Evolutionary conservation across 257 asterid genomes (phyloP).

Genomic region (Penstemon eatonii): DNA sequence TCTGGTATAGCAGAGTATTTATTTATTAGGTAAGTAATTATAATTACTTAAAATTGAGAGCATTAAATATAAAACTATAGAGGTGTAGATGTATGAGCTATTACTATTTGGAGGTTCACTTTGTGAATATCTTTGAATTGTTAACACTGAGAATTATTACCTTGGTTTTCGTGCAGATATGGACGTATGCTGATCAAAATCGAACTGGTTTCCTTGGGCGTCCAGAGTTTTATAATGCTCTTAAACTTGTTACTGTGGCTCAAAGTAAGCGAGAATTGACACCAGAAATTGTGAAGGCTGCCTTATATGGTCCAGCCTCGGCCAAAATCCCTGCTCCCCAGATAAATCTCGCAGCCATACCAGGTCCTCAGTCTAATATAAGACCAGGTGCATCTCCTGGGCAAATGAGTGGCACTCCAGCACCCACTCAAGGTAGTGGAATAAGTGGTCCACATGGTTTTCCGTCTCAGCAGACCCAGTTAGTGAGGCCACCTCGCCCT

Average conservation of each 20-base stretch:
- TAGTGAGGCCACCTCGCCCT: conserved; percentile 55
- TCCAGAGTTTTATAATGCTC: conserved; percentile 86
- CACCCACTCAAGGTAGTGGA: conserved; percentile 47
- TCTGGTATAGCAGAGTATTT: too few species aligned
- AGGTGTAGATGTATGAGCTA: not conserved
- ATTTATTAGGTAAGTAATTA: too few species aligned
- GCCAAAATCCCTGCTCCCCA: conserved; percentile 92
- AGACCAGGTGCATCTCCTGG: conserved; percentile 45
- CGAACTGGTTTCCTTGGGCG: conserved; percentile 77
- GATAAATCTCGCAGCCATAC: conserved; percentile 55
- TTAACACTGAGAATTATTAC: conserved; percentile 19
- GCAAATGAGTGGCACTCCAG: conserved; percentile 39
- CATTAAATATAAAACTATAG: not conserved
- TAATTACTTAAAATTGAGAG: too few species aligned
- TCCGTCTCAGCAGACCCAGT: conserved; percentile 56
- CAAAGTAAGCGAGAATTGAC: conserved; percentile 88
- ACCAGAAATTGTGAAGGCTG: conserved; percentile 91
- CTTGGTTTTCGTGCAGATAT: conserved; percentile 58
- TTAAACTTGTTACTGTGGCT: conserved; percentile 95
- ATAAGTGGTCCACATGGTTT: conserved; percentile 43
- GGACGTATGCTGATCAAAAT: conserved; percentile 84
- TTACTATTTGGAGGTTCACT: conserved; percentile 6
- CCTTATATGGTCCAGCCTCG: conserved; percentile 83
- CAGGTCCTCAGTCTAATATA: conserved; percentile 48
- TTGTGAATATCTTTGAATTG: conserved; percentile 18